A percentile compares a stretch with the other conserved stretches of the same genome.
Conservation (phyloP, 345 rosid genomes). For the Stellera chamaejasme region DNA sequence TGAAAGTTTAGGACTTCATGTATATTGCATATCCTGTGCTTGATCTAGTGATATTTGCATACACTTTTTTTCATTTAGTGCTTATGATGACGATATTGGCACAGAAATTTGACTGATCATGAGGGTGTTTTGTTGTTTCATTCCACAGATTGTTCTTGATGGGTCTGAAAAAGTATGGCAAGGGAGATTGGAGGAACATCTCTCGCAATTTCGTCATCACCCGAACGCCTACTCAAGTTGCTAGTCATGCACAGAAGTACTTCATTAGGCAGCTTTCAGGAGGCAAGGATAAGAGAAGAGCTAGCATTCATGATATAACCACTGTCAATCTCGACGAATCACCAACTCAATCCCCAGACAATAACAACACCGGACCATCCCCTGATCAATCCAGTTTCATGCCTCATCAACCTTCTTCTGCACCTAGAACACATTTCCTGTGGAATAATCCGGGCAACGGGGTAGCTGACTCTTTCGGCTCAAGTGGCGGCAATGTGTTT, state of each 20-base stretch:
- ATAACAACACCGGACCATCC: slow-evolving; percentile 20
- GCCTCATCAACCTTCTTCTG: slow-evolving; percentile 25
- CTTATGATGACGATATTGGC: no score
- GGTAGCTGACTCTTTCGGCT: slow-evolving; percentile 27
- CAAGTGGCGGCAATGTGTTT: slow-evolving; percentile 28
- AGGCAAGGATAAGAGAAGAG: slow-evolving; percentile 89
- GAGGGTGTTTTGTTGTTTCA: not conserved
- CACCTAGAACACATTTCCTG: slow-evolving; percentile 31
- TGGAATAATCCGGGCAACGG: slow-evolving; percentile 44
- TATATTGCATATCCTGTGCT: not conserved
- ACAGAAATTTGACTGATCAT: no score
- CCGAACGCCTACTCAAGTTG: slow-evolving; percentile 91
- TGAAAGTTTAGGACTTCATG: not conserved
- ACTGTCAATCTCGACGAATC: slow-evolving; percentile 57
- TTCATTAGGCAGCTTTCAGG: slow-evolving; percentile 89
- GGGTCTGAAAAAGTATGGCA: slow-evolving; percentile 95
- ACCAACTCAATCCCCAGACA: slow-evolving; percentile 46
- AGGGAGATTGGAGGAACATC: slow-evolving; percentile 97
- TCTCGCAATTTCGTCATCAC: slow-evolving; percentile 72
- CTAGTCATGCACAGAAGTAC: slow-evolving; percentile 96
- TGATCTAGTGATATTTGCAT: not conserved
- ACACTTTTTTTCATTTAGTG: no score
- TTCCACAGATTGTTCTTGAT: slow-evolving; percentile 59
- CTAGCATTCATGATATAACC: slow-evolving; percentile 97
- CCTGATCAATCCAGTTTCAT: slow-evolving; percentile 27